Percentiles rank a stretch among this genome's conserved stretches.
These are phyloP conservation scores for Coemansia interrupta DNA, from an alignment of 192 early-diverging fungal genomes.

Conservation along the genomic window DNA sequence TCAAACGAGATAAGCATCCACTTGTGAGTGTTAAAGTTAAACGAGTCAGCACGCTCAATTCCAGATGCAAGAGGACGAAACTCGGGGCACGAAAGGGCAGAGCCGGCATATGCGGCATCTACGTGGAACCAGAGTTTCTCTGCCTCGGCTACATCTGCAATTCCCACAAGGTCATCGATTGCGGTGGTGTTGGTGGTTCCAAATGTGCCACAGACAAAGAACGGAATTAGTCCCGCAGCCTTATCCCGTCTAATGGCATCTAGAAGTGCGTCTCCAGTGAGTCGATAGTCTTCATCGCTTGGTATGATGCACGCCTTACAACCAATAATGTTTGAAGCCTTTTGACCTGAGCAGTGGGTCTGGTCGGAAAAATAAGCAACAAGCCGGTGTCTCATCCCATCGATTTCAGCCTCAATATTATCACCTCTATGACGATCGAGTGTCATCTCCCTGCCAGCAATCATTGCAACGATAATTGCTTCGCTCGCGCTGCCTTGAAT, in stretches of 20 bases:
- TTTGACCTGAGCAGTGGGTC: slow-evolving; percentile 50
- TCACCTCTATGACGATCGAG: slow-evolving; percentile 5
- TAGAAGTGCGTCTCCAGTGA: slow-evolving; percentile 35
- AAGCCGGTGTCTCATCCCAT: slow-evolving; percentile 19
- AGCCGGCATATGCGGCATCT: slow-evolving; percentile 58
- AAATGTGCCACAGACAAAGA: slow-evolving; percentile 54
- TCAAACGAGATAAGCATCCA: slow-evolving; percentile 55
- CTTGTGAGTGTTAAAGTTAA: slow-evolving; percentile 57
- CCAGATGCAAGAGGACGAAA: slow-evolving; percentile 39
- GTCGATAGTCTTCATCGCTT: slow-evolving; percentile 31
- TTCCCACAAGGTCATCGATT: slow-evolving; percentile 52
- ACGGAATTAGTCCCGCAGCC: slow-evolving; percentile 49
- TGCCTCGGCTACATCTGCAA: slow-evolving; percentile 35
- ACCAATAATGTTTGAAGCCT: slow-evolving; percentile 50
- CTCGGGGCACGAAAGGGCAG: slow-evolving; percentile 55
- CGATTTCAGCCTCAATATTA: slow-evolving; percentile 24
- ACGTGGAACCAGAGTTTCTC: slow-evolving; percentile 55
- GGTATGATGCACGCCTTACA: slow-evolving; percentile 28
- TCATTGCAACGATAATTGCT: slow-evolving; percentile 47
- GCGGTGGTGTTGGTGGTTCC: slow-evolving; percentile 56
- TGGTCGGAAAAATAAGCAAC: slow-evolving; percentile 57
- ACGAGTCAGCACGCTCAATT: slow-evolving; percentile 50
- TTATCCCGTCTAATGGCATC: slow-evolving; percentile 44
- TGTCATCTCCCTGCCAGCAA: slow-evolving; percentile 49
- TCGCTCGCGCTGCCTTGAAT: slow-evolving; percentile 58